Conservation (phyloP, 495 filamentous ascomycete genomes). For the Penicillium egyptiacum region DNA sequence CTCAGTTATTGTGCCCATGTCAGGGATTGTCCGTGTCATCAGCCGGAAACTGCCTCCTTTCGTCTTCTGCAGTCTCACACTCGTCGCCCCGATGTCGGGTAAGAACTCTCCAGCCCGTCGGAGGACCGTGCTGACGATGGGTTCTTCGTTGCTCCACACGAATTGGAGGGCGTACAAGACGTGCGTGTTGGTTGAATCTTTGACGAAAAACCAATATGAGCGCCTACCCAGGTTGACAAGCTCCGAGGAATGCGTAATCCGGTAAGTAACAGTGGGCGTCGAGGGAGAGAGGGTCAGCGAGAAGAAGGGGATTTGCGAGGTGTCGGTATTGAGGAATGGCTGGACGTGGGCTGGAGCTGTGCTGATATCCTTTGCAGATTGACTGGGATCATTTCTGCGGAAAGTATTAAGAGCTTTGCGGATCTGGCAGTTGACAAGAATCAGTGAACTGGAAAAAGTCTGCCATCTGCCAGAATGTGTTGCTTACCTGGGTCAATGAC, state of each 20-base stretch:
- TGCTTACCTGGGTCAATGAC: slow-evolving; percentile 17
- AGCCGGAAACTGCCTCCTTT: slow-evolving; percentile 20
- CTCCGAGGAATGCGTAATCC: slow-evolving; percentile 22
- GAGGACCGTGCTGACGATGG: slow-evolving; percentile 18
- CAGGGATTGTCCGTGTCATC: slow-evolving; percentile 15
- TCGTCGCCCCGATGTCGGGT: slow-evolving; percentile 17
- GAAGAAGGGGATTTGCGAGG: slow-evolving; percentile 14
- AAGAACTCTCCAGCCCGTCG: slow-evolving; percentile 23
- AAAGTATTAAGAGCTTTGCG: slow-evolving; percentile 17
- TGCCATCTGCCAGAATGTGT: background rate
- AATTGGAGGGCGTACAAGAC: slow-evolving; percentile 21
- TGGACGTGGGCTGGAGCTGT: slow-evolving; percentile 11
- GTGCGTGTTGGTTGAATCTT: slow-evolving; percentile 20
- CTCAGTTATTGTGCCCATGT: slow-evolving; percentile 18
- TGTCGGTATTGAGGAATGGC: slow-evolving; percentile 14
- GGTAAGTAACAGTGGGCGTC: slow-evolving; percentile 12
- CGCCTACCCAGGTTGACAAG: slow-evolving; percentile 16
- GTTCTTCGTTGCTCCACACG: slow-evolving; percentile 20
- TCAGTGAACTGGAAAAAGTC: background rate
- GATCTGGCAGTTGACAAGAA: slow-evolving; percentile 6
- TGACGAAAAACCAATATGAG: slow-evolving; percentile 24
- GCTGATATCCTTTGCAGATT: background rate
- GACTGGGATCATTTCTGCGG: background rate
- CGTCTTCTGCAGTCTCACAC: slow-evolving; percentile 16
- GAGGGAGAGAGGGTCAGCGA: slow-evolving; percentile 8